Evolutionary conservation across 2,329 filamentous ascomycete genomes (phyloP).

Genomic region (Cladosporium sp.): DNA sequence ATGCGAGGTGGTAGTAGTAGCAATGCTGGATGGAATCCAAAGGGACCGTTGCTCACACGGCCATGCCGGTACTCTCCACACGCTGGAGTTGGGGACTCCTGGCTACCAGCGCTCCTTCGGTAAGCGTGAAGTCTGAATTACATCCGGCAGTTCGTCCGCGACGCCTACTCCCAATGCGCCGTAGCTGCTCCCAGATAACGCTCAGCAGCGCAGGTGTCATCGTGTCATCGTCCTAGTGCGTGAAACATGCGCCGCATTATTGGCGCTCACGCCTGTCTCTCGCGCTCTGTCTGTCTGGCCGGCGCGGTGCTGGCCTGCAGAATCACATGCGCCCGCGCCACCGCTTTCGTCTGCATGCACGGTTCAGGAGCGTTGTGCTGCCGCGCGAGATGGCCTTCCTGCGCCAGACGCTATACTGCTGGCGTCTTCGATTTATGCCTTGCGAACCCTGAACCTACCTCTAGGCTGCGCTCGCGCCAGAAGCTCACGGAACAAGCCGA

Average conservation of each 20-base stretch:
- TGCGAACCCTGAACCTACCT: not conserved
- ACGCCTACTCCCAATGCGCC: not conserved
- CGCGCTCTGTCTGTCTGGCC: not conserved
- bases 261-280: not conserved
- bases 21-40: too few relatives aligned
- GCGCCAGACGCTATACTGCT: not conserved
- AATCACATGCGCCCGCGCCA: constrained; percentile 2
- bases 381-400: not conserved
- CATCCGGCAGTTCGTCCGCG: not conserved
- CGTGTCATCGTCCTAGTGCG: not conserved
- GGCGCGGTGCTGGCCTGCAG: not conserved
- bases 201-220: too few relatives aligned
- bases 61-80: not conserved
- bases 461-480: not conserved
- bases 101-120: not conserved
- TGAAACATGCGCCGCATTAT: not conserved
- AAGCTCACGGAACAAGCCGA: not conserved
- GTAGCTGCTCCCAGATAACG: not conserved
- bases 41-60: too few relatives aligned
- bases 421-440: constrained; percentile 2
- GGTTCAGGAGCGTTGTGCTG: constrained; percentile 5
- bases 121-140: not conserved
- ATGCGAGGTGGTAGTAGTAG: too few relatives aligned
- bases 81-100: not conserved
- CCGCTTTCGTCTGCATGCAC: not conserved